Base-by-base conservation (phyloP, 1,139 yeast species). In the Suhomyces ambrosiae region DNA sequence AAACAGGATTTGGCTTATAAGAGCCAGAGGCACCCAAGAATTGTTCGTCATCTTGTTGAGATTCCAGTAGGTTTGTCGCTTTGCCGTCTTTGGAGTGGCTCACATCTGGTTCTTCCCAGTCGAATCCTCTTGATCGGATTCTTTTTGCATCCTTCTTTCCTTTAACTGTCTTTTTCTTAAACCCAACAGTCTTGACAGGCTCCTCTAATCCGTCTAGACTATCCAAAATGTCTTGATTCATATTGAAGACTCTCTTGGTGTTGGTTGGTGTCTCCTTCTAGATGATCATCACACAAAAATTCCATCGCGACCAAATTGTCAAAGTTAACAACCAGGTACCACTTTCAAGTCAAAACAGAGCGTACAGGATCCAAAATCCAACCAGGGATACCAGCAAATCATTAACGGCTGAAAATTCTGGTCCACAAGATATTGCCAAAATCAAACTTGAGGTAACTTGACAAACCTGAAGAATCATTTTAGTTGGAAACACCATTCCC, bases 81-180 rank as follows among this genome's bases (percentile, higher is more conserved):
- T 12, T n/a, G 11, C n/a, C 8, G 17, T 4, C 17, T 10, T 12
- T 17, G n/a, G 5, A 5, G 16, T 29, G n/a, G n/a, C n/a, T n/a
- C n/a, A n/a, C n/a, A n/a, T 8, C 23, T 8, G 17, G 27, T 23
- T 24, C 29, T 8, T 24, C 23, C 35, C 35, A 32, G 5, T 30
- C 34, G 17, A 30, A 12, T 27, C 21, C 27, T 12, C 16, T 18
- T 10, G 30, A 30, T 8, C 33, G 11, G 18, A 32, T 19, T 8
- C 30, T 35, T 19, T 26, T 31, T 8, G 38, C 45, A 30, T 45
- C 24, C n/a, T 35, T 35, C 25, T 26, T 31, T 8, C 40, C 45
- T 31, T 45, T 45, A 18, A 44, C 32, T 5, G 29, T 33, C 40
- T 58, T 60, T 52, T 52, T 54, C 44, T 59, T 60, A 48, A 59